Conservation (phyloP, 148 eudicot species). For the Vaccinium myrtillus region DNA sequence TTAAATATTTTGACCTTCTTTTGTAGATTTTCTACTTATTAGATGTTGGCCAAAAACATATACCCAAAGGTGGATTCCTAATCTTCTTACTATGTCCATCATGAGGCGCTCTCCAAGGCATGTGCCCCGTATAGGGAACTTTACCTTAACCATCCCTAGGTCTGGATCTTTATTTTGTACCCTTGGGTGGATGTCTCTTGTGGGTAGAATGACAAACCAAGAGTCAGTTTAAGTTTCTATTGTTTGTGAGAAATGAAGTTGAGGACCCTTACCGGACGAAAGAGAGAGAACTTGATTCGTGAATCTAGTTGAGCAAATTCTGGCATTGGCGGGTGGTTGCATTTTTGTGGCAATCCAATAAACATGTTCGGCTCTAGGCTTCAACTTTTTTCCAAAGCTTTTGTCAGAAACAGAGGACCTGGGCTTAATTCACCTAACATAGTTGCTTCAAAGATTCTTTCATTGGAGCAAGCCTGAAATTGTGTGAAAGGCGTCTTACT, state of each 20-base stretch:
- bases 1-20: background rate
- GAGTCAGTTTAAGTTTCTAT: background rate
- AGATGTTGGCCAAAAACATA: background rate
- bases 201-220: background rate
- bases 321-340: background rate
- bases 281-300: background rate
- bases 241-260: background rate
- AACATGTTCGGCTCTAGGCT: background rate
- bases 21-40: background rate
- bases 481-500: background rate
- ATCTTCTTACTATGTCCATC: background rate
- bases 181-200: background rate
- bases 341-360: background rate
- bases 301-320: background rate
- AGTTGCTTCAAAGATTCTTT: conserved; percentile 8
- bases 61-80: background rate
- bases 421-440: background rate
- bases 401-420: background rate
- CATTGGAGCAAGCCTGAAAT: background rate
- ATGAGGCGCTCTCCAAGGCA: too few species aligned
- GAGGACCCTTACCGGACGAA: background rate
- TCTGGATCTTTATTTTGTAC: background rate
- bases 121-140: background rate
- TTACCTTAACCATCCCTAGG: background rate
- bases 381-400: background rate